Evolutionary conservation across 345 rosid genomes (phyloP), one percentile per base, ranked within the genome.

Genomic region (Sonneratia alba): DNA sequence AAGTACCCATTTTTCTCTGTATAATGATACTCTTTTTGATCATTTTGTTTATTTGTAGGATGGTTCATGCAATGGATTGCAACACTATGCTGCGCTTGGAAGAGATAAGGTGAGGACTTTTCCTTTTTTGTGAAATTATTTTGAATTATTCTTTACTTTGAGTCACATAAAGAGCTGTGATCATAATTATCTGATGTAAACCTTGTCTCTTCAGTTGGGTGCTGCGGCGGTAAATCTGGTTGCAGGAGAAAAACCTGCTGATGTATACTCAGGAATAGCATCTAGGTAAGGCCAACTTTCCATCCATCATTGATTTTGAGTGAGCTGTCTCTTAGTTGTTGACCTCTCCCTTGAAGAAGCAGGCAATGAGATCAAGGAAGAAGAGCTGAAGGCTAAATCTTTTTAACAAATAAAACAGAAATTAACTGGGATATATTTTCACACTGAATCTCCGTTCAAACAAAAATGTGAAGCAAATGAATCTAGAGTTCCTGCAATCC

Each of bases 1-100:
- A 0, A 18, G 22, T 21, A 53, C 59, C 16, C 59, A 53, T 53
- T 53, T 19, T 53, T 53, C 59, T 53, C 22, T 53, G 22, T 8
- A 32, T 27, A 61, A 61, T 22, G 36, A 62, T 42, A 3, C 32
- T 38, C 38, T 43, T 62, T 27, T 22, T 62, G 36, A 70, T 59
- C 34, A 57, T 36, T 40, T 34, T 68, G 12, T 27, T 21, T 74
- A 73, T 70, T 81, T 72, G 68, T 69, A 96, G 99, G 99, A 96
- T 87, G 99, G 99, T 81, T 92, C 99, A 13, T 92, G 99, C 79
- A 96, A 96, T 79, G 99, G 99, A 70, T 88, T 96, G 80, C 99
- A 96, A 79, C 99, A 96, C 75, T 96, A 96, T 86, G 99, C 99
- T 80, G 99, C 99, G 61, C 87, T 96, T 75, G 99, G 99, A 77